phyloP scores from a whole-genome alignment of 164 flowering plant genomes.

The Umbilicus rupestris region DNA sequence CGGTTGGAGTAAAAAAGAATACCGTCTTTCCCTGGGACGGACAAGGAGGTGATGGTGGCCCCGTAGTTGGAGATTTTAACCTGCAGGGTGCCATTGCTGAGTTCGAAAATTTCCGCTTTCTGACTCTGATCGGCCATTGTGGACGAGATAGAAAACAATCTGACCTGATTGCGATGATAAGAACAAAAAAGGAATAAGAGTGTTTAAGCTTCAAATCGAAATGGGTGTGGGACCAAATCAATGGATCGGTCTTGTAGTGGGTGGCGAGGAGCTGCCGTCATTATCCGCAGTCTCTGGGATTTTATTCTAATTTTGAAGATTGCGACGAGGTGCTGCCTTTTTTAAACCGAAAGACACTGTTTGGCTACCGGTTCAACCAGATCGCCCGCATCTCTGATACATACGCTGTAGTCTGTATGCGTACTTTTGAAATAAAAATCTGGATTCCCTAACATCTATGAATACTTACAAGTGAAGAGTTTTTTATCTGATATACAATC shows the following conservation, averaged over 20 bases:
- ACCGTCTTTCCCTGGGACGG: slow-evolving; percentile 76
- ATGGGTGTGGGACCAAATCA: background rate
- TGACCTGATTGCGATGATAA: background rate
- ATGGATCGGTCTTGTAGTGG: background rate
- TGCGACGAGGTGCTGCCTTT: no score
- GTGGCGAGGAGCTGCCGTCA: background rate
- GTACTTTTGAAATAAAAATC: no score
- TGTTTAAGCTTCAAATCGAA: background rate
- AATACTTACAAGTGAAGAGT: no score
- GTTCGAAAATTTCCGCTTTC: slow-evolving; percentile 56
- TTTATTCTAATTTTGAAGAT: no score
- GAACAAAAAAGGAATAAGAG: no score
- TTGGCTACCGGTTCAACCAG: no score
- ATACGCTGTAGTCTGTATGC: no score
- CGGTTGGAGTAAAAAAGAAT: background rate
- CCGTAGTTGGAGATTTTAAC: slow-evolving; percentile 69
- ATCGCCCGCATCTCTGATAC: no score
- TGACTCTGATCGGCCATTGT: slow-evolving; percentile 4
- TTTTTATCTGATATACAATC: no score
- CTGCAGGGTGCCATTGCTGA: slow-evolving; percentile 73
- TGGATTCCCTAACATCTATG: no score
- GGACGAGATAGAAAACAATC: background rate
- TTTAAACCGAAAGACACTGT: no score
- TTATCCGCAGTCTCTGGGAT: background rate
- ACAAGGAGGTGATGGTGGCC: slow-evolving; percentile 68